These are phyloP conservation scores for Haplographium delicatum DNA, from an alignment of 495 filamentous ascomycete genomes.

Conservation along the genomic window DNA sequence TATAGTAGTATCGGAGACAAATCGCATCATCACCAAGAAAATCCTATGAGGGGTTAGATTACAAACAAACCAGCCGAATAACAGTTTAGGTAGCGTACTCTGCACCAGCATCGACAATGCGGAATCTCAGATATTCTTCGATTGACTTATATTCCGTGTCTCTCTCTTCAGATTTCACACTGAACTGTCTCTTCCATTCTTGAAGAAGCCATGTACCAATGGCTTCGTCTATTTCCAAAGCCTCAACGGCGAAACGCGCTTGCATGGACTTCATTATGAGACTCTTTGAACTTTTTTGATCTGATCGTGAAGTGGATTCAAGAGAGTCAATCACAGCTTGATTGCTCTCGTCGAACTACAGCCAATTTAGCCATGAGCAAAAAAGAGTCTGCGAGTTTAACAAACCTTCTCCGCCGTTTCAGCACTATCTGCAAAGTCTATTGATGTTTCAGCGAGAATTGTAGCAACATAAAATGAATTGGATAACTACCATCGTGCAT, in stretches of 20 bases:
- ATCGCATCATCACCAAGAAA: background rate
- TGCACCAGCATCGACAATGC: background rate
- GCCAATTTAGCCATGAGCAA: background rate
- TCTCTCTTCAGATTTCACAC: background rate
- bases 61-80: background rate
- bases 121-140: conserved; percentile 4
- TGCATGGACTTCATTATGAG: background rate
- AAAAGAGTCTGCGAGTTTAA: background rate
- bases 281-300: background rate
- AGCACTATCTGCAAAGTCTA: background rate
- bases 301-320: background rate
- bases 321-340: background rate
- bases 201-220: background rate
- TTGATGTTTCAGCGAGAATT: background rate
- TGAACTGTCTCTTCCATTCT: background rate
- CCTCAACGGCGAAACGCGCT: background rate
- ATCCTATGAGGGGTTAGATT: background rate
- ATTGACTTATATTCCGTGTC: background rate
- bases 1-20: background rate
- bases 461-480: background rate
- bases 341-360: background rate
- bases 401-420: background rate
- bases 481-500: background rate
- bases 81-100: background rate
- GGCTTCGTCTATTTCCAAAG: background rate